Percentiles rank a stretch among this genome's conserved stretches.
Evolutionary conservation across 305 asterid species (phyloP).

Genomic region (Striga hermonthica): DNA sequence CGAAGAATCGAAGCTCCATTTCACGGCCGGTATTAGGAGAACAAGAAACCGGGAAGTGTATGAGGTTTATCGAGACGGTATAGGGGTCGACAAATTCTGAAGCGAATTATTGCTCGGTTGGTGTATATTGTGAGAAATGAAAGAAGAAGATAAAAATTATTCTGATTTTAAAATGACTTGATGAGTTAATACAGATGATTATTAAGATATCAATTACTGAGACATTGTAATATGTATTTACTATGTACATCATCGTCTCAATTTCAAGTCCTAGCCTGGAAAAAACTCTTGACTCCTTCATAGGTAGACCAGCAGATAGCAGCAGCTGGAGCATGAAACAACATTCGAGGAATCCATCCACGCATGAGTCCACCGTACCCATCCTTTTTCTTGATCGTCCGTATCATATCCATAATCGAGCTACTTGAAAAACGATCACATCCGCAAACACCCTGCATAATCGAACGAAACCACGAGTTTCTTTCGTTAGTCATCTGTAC

Average conservation of each 20-base stretch:
- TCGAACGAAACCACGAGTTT: background rate
- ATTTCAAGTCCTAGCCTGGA: conserved; percentile 30
- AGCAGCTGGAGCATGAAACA: conserved; percentile 95
- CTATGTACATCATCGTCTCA: too few relatives aligned
- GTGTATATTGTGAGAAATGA: conserved; percentile 17
- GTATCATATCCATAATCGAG: conserved; percentile 57
- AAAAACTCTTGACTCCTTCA: conserved; percentile 65
- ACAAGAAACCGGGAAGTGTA: conserved; percentile 47
- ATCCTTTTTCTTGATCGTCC: conserved; percentile 52
- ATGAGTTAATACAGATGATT: too few relatives aligned
- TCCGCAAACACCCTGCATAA: conserved; percentile 58
- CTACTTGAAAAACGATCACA: conserved; percentile 60
- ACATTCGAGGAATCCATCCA: conserved; percentile 86
- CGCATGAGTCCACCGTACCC: conserved; percentile 77
- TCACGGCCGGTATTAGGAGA: conserved; percentile 41
- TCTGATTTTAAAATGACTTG: too few relatives aligned
- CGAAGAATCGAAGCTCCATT: conserved; percentile 41
- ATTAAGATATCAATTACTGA: too few relatives aligned
- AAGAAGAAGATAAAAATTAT: too few relatives aligned
- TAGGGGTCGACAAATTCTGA: conserved; percentile 36
- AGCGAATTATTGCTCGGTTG: background rate
- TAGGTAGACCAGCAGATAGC: conserved; percentile 93
- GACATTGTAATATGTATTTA: too few relatives aligned
- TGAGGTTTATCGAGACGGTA: conserved; percentile 42
- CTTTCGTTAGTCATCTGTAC: background rate